Conservation (phyloP, 371 early-diverging fungal species). For the Mortierella sp. region DNA sequence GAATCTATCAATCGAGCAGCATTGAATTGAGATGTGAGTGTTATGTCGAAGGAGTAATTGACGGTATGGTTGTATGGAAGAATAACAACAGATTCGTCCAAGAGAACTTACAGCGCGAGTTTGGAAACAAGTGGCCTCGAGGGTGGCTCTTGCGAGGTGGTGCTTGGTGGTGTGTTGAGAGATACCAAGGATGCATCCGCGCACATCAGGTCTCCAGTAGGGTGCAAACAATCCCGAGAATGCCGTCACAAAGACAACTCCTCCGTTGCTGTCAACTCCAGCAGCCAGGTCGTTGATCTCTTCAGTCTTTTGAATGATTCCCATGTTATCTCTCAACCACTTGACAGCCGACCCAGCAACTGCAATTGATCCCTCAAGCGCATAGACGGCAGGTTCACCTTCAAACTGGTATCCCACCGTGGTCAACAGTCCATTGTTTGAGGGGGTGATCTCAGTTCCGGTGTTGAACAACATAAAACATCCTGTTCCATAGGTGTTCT, state of each 20-base stretch:
- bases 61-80: background rate
- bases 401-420: slow-evolving; percentile 95
- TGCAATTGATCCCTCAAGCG: slow-evolving; percentile 95
- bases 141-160: slow-evolving; percentile 89
- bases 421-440: slow-evolving; percentile 89
- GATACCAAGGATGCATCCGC: slow-evolving; percentile 90
- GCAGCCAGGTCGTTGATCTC: slow-evolving; percentile 79
- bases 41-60: background rate
- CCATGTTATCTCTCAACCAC: slow-evolving; percentile 92
- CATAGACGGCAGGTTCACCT: slow-evolving; percentile 82
- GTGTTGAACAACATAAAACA: slow-evolving; percentile 97
- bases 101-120: slow-evolving; percentile 73
- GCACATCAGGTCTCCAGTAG: slow-evolving; percentile 95
- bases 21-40: background rate
- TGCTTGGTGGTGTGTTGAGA: slow-evolving; percentile 89
- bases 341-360: slow-evolving; percentile 95
- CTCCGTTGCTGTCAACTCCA: slow-evolving; percentile 82
- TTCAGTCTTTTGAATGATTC: slow-evolving; percentile 76
- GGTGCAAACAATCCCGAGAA: slow-evolving; percentile 96
- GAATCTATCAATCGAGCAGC: slow-evolving; percentile 61
- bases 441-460: slow-evolving; percentile 82
- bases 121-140: slow-evolving; percentile 94
- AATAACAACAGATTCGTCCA: background rate
- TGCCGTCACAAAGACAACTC: slow-evolving; percentile 96
- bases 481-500: slow-evolving; percentile 98